Evolutionary conservation across 1,284 basidiomycete genomes (phyloP), one percentile per base, ranked within the genome.

Genomic region (Bjerkandera adusta): DNA sequence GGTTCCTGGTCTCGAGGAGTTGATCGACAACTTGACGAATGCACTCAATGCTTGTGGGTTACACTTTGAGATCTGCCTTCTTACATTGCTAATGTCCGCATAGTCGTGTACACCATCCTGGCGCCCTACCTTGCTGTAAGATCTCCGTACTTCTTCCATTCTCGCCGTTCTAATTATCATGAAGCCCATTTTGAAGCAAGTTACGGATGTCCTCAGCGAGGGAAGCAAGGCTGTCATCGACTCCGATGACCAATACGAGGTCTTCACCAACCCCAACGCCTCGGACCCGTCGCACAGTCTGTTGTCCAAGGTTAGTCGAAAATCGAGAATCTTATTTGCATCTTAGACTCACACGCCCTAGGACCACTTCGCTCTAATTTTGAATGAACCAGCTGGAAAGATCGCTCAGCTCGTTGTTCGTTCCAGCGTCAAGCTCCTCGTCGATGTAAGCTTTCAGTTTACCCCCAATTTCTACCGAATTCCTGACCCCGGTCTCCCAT

Each of bases 271-370:
- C 60, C 75, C 77, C n/a, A 67, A 79, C 56, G 83, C 85, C 11
- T 83, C 81, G 11, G 85, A 89, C 58, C 86, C 85, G 3, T 85
- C 85, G 3, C 85, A 89, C 65, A 81, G 79, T 65, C 62, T 82
- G 45, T 68, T 85, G 42, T 79, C 79, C 27, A 83, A 83, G 72
- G 77, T 76, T 39, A 16, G 47, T 25, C 10, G 21, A 43, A 10
- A 4, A 33, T 36, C 36, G 13, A 20, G 27, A 15, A 27, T 11
- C 13, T 15, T 43, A 12, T 16, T 3, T n/a, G 8, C n/a, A 7
- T 13, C 5, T 21, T n/a, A 20, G 7, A 3, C n/a, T n/a, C n/a
- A n/a, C n/a, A n/a, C n/a, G n/a, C n/a, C n/a, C n/a, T 33, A 65
- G 76, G 85, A 83, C 57, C 81, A 84, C 60, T 83, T 85, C 52